A percentile compares a stretch with the other conserved stretches of the same genome.
phyloP scores from a whole-genome alignment of 2,329 filamentous ascomycete species.

The Fusarium sp. region DNA sequence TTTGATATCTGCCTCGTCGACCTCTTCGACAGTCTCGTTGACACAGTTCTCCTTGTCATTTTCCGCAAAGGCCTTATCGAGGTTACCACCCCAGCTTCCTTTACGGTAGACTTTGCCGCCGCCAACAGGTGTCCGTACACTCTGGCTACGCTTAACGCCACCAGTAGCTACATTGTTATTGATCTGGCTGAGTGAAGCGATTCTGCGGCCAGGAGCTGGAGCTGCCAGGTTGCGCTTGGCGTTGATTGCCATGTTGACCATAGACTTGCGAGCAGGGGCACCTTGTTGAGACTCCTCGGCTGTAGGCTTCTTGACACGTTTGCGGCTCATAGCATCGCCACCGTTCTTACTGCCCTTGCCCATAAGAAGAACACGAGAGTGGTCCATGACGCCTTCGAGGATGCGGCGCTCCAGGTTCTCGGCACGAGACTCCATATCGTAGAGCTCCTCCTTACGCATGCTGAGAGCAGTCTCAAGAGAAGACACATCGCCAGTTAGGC shows the following conservation, averaged over 20 bases:
- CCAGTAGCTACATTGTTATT: conserved; percentile 76
- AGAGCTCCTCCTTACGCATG: conserved; percentile 90
- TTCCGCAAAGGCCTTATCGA: conserved; percentile 63
- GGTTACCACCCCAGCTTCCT: conserved; percentile 74
- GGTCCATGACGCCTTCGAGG: conserved; percentile 94
- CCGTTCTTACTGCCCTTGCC: conserved; percentile 67
- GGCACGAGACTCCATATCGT: conserved; percentile 89
- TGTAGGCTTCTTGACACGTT: conserved; percentile 63
- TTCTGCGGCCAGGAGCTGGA: conserved; percentile 73
- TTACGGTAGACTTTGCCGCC: conserved; percentile 67
- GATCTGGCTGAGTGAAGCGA: conserved; percentile 92
- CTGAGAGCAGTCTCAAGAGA: conserved; percentile 90
- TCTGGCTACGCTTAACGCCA: conserved; percentile 81
- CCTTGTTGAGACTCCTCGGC: conserved; percentile 39
- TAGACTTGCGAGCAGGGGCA: conserved; percentile 51
- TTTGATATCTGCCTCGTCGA: conserved; percentile 51
- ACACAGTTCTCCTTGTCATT: conserved; percentile 73
- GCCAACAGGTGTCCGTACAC: conserved; percentile 72
- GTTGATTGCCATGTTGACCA: conserved; percentile 67
- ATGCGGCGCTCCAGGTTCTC: conserved; percentile 92
- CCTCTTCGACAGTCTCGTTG: conserved; percentile 73
- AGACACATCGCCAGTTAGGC: conserved; percentile 86
- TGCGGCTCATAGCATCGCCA: conserved; percentile 70
- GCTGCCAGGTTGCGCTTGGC: conserved; percentile 62
- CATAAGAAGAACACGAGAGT: conserved; percentile 91